Evolutionary conservation across 106 monocot genomes (phyloP), one percentile per base, ranked within the genome.

Genomic region (Xerophyta viscosa): DNA sequence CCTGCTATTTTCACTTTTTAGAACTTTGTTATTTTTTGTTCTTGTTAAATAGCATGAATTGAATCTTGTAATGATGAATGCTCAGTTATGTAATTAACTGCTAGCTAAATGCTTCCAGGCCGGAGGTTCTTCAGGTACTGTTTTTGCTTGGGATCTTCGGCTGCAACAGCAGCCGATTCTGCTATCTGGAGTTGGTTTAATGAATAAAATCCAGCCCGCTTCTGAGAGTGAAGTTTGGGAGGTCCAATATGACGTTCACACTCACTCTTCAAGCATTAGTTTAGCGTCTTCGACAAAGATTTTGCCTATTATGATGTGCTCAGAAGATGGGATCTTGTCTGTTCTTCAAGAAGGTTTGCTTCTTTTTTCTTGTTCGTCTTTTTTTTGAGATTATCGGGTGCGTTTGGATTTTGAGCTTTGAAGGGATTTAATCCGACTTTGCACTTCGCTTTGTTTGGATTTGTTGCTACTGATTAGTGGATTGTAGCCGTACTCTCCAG

Each of bases 161-260:
- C 79, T 69, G 70, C 88, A 75, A 58, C 71, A 96, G 49, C 78
- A 85, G 29, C 88, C 96, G 24, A 78, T 96, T 56, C 52, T 77
- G 10, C 76, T 96, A 0, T 81, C 85, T 67, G 89, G 81, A 25
- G 22, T 52, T 48, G 73, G 82, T 25, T 56, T 60, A 37, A 31
- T 48, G 60, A 71, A 68, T 44, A 65, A 64, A 41, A 17, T 48
- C 6, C 68, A 60, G 61, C 61, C 75, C 19, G 44, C 74, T 18
- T 85, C 56, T 28, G 84, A 85, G 31, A 96, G 96, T 76, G 96
- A 96, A 23, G 81, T 96, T 37, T 96, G 96, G 96, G 96, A 89
- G 73, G 75, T 96, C 44, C 74, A 82, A 37, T 96, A 81, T 75
- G 96, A 94, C 49, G 62, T 50, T 44, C 61, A 75, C 53, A 59